A percentile compares a stretch with the other conserved stretches of the same genome.
phyloP scores from a whole-genome alignment of 2,329 filamentous ascomycete genomes.

The Penicillium rolfsii region DNA sequence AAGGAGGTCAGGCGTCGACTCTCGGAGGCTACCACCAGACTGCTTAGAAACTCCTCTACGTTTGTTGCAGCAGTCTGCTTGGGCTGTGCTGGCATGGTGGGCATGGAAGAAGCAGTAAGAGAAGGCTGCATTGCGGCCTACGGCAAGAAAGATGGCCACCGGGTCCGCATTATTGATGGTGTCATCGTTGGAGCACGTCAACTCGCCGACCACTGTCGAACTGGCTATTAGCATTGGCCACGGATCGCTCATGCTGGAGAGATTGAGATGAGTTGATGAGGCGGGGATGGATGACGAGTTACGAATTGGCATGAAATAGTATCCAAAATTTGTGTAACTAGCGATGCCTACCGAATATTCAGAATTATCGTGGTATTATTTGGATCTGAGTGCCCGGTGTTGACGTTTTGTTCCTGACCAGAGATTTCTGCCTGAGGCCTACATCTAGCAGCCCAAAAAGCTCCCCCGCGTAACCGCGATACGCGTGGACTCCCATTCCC shows the following conservation, averaged over 20 bases:
- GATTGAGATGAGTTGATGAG: not conserved
- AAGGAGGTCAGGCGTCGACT: slow-evolving; percentile 68
- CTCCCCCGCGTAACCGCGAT: slow-evolving; percentile 42
- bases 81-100: slow-evolving; percentile 90
- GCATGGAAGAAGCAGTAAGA: slow-evolving; percentile 76
- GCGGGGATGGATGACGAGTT: not conserved
- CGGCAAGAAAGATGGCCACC: slow-evolving; percentile 61
- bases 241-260: not conserved
- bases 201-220: slow-evolving; percentile 43
- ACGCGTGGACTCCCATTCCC: slow-evolving; percentile 35
- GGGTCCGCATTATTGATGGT: slow-evolving; percentile 76
- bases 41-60: slow-evolving; percentile 57
- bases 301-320: not conserved
- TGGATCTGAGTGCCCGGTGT: slow-evolving; percentile 1
- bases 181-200: slow-evolving; percentile 44
- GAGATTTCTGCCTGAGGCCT: slow-evolving; percentile 33
- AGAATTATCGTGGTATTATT: no score
- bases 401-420: slow-evolving; percentile 13
- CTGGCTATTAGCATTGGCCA: slow-evolving; percentile 33
- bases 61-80: slow-evolving; percentile 72
- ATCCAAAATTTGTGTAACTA: not conserved
- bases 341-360: not conserved
- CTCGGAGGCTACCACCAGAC: slow-evolving; percentile 67
- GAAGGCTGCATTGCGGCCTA: slow-evolving; percentile 67
- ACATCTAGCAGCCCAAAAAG: slow-evolving; percentile 27